phyloP scores from a whole-genome alignment of 768 basidiomycete genomes.

The Termitomyces sp. region DNA sequence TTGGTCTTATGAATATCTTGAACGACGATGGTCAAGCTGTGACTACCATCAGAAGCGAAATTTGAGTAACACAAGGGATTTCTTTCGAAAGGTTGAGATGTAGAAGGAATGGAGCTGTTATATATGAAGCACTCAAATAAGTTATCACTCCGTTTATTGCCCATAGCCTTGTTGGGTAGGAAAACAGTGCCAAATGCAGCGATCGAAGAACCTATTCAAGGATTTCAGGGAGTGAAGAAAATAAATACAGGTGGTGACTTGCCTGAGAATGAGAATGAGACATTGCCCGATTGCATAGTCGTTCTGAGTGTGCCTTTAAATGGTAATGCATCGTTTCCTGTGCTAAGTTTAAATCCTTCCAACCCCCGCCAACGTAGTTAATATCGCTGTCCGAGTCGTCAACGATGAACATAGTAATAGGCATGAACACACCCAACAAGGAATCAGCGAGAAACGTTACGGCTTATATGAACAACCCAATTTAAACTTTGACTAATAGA shows the following conservation, averaged over 20 bases:
- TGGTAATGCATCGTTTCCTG: background rate
- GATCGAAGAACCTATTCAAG: background rate
- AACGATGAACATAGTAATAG: background rate
- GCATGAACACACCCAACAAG: background rate
- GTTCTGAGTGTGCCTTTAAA: background rate
- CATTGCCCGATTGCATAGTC: background rate
- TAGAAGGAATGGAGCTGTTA: background rate
- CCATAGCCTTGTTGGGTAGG: background rate
- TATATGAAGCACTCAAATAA: background rate
- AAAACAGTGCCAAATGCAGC: background rate
- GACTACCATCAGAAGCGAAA: background rate
- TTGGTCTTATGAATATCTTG: background rate
- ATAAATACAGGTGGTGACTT: background rate
- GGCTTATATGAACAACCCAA: background rate
- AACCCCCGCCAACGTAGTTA: background rate
- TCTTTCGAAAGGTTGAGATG: background rate
- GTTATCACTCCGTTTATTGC: background rate
- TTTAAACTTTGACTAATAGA: background rate
- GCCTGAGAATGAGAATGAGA: background rate
- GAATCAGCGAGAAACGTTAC: background rate
- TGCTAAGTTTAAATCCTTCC: background rate
- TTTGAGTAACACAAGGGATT: background rate
- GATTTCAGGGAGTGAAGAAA: background rate
- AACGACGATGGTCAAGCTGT: background rate
- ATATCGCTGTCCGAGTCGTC: background rate